These are phyloP conservation scores for Gracilaria caudata DNA, from an alignment of 23 red algal species.

Conservation along the genomic window DNA sequence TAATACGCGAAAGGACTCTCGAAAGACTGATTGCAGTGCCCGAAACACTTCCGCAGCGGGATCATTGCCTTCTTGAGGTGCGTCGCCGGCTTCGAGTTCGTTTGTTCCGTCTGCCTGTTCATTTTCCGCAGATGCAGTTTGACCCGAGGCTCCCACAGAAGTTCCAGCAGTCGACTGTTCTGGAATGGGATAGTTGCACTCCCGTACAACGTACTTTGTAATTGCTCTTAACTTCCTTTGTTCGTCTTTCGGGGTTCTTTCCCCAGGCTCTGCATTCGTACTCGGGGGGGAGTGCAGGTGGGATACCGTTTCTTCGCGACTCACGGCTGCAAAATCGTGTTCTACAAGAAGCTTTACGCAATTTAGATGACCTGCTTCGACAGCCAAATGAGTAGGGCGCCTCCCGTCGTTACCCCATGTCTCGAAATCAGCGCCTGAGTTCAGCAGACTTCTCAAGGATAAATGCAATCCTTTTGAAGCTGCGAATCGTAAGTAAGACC, in stretches of 20 bases:
- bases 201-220: conserved; percentile 39
- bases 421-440: conserved; percentile 42
- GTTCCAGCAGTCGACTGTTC: neutral
- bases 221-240: conserved; percentile 36
- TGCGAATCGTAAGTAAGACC: conserved; percentile 33
- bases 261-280: neutral
- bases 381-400: conserved; percentile 44
- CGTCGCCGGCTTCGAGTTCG: neutral
- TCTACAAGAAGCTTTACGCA: conserved; percentile 38
- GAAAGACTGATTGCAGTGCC: conserved; percentile 23
- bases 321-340: conserved; percentile 4
- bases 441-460: conserved; percentile 10
- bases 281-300: neutral
- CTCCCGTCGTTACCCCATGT: conserved; percentile 47
- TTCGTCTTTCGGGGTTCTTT: neutral
- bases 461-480: conserved; percentile 27
- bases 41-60: conserved; percentile 6
- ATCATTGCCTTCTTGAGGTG: conserved; percentile 5
- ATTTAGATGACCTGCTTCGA: conserved; percentile 45
- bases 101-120: neutral
- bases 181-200: conserved; percentile 29
- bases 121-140: neutral
- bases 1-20: conserved; percentile 13
- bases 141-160: neutral
- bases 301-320: conserved; percentile 3